phyloP scores from a whole-genome alignment of 2,329 filamentous ascomycete species.

The Shiraia sp. region DNA sequence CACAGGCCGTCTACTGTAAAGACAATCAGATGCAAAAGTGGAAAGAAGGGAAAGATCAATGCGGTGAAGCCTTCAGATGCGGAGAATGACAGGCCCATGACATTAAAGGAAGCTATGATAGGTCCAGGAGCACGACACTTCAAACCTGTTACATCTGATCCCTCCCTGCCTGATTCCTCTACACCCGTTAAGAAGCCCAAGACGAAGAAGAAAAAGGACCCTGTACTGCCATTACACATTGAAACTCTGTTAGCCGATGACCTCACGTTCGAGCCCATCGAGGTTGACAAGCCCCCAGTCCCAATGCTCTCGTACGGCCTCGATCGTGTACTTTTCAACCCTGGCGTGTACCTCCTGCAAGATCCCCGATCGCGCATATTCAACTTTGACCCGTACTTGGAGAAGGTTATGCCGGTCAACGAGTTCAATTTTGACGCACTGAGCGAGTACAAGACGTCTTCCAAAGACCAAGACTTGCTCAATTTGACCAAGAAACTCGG shows the following conservation, averaged over 20 bases:
- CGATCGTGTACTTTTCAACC: conserved; percentile 91
- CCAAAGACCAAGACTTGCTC: conserved; percentile 75
- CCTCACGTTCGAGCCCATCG: conserved; percentile 43
- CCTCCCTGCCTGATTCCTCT: too few species aligned
- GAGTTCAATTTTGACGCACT: conserved; percentile 92
- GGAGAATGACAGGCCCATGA: conserved; percentile 8
- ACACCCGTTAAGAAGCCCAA: conserved; percentile 5
- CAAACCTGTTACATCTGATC: too few species aligned
- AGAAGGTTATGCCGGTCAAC: conserved; percentile 86
- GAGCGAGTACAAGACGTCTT: conserved; percentile 88
- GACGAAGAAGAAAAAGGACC: conserved; percentile 8
- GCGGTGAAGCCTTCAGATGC: not conserved
- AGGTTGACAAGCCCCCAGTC: conserved; percentile 56
- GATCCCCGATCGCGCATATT: conserved; percentile 85
- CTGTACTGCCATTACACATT: conserved; percentile 24
- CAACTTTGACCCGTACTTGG: conserved; percentile 96
- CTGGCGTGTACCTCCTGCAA: conserved; percentile 83
- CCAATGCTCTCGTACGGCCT: conserved; percentile 74
- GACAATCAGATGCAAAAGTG: not conserved
- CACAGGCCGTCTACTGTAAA: not conserved
- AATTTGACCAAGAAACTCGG: conserved; percentile 66
- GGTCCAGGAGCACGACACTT: conserved; percentile 8
- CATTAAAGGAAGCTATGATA: conserved; percentile 28
- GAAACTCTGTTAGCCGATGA: conserved; percentile 27
- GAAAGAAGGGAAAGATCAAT: not conserved